A percentile compares a stretch with the other conserved stretches of the same genome.
phyloP scores from a whole-genome alignment of 208 protist species.

The Leishmania tarentolae region DNA sequence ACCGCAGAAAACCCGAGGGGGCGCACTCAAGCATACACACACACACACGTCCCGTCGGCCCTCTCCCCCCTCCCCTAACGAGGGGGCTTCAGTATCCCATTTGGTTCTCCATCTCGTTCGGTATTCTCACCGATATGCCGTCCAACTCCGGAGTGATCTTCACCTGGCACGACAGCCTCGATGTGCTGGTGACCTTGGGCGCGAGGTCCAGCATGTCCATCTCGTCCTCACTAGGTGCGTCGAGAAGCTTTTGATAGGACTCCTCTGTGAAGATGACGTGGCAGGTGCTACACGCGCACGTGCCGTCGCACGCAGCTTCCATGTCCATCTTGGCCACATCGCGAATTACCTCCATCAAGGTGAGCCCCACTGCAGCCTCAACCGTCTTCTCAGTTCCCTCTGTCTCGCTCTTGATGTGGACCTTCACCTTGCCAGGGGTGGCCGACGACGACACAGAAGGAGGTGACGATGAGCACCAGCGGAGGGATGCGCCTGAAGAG shows the following conservation, averaged over 20 bases:
- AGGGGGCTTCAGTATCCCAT: slow-evolving; percentile 17
- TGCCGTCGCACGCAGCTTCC: slow-evolving; percentile 96
- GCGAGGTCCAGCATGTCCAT: slow-evolving; percentile 93
- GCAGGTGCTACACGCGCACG: slow-evolving; percentile 96
- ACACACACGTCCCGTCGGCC: not conserved
- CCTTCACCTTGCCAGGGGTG: slow-evolving; percentile 47
- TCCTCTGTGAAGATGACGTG: slow-evolving; percentile 90
- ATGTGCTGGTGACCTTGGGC: slow-evolving; percentile 55
- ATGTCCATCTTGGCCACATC: slow-evolving; percentile 92
- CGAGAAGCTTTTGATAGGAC: slow-evolving; percentile 80
- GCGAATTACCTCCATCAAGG: slow-evolving; percentile 93
- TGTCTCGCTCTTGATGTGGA: slow-evolving; percentile 32
- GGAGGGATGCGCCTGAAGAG: not conserved
- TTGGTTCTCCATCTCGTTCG: slow-evolving; percentile 66
- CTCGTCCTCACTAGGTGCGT: slow-evolving; percentile 91
- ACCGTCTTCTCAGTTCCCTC: slow-evolving; percentile 36
- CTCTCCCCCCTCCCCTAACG: not conserved
- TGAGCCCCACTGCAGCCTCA: slow-evolving; percentile 61
- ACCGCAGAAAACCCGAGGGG: too few relatives aligned
- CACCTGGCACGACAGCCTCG: slow-evolving; percentile 85
- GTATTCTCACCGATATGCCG: slow-evolving; percentile 45
- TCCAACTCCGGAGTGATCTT: slow-evolving; percentile 56
- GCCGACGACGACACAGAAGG: not conserved
- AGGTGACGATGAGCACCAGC: not conserved
- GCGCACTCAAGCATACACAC: not conserved